Base-by-base conservation (phyloP, 768 basidiomycete species). In the Amanita jacksonii region DNA sequence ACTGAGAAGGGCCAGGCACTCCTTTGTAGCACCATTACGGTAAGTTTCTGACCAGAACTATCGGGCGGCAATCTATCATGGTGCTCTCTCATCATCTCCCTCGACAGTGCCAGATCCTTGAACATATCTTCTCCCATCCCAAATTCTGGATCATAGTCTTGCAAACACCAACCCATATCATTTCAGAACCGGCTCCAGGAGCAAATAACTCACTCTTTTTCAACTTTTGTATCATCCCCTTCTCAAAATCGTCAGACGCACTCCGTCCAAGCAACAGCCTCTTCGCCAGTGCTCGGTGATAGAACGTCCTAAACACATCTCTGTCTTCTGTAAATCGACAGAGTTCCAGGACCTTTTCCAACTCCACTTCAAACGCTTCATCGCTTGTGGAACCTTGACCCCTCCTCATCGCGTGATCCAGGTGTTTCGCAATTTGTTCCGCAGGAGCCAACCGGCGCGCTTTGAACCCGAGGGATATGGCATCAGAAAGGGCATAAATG, bases 101-200 rank as follows among this genome's bases (percentile, higher is more conserved):
- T 62, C 1, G 89, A 93, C 13, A 89, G 65, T 0, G 77, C 75
- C 3, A 94, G 66, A 55, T 94, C 92, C 48, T 81, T 91, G 67
- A 97, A 94, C 94, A 98, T 94, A 31, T 89, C 79, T 53, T 91
- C 88, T 39, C 91, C 90, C 66, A 85, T 85, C 6, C 84, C 86
- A 55, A 98, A 98, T 48, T 94, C 92, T 8, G 92, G 85, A 57
- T 98, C 96, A 54, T 93, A 94, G 41, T 84, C 94, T 94, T 6
- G 54, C 36, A 35, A 43, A 19, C 15, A 16, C 15, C 12, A 13
- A 34, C 13, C 6, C 15, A 35, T 2, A 10, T 15, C 18, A 15
- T 20, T 23, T n/a, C 41, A 23, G 5, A 10, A 3, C 24, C 40
- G 30, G 34, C 19, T 10, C 35, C 2, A 20, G 20, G 43, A 18